phyloP scores from a whole-genome alignment of 257 asterid genomes.

The Avicennia marina region DNA sequence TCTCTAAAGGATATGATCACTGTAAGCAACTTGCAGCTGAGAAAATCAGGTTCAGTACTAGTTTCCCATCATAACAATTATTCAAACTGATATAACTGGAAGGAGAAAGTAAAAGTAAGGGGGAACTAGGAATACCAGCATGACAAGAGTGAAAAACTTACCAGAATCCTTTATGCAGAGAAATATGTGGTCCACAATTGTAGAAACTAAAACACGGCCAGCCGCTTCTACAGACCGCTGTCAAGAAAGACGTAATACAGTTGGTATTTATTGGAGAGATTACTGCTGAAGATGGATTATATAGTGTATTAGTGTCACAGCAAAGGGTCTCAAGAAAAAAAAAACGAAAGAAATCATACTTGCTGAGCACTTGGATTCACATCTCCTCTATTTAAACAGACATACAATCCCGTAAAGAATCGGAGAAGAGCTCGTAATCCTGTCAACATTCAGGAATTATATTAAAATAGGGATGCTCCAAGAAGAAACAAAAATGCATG shows the following conservation, averaged over 20 bases:
- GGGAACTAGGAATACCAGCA: constrained; percentile 5
- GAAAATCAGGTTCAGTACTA: not conserved
- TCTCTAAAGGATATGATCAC: constrained; percentile 1
- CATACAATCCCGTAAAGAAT: constrained; percentile 84
- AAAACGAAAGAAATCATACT: constrained; percentile 32
- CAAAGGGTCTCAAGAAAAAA: constrained; percentile 21
- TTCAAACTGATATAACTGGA: not conserved
- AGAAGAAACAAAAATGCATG: constrained; percentile 13
- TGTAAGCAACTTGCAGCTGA: not conserved
- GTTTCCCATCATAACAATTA: not conserved
- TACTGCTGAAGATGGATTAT: constrained; percentile 16
- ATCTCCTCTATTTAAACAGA: constrained; percentile 93
- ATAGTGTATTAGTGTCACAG: constrained; percentile 17
- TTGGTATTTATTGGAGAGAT: constrained; percentile 15
- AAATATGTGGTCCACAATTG: constrained; percentile 89
- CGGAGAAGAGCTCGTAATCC: constrained; percentile 98
- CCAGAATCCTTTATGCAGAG: constrained; percentile 94
- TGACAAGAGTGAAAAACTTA: constrained; percentile 34
- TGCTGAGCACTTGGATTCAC: constrained; percentile 71
- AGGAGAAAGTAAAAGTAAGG: not conserved
- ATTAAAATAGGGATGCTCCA: constrained; percentile 17
- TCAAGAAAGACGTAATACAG: constrained; percentile 29
- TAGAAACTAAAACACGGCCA: constrained; percentile 84
- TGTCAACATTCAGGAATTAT: constrained; percentile 28
- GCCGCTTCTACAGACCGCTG: constrained; percentile 94